These are phyloP conservation scores for Annulohypoxylon maeteangense DNA, from an alignment of 495 filamentous ascomycete species.

Conservation along the genomic window DNA sequence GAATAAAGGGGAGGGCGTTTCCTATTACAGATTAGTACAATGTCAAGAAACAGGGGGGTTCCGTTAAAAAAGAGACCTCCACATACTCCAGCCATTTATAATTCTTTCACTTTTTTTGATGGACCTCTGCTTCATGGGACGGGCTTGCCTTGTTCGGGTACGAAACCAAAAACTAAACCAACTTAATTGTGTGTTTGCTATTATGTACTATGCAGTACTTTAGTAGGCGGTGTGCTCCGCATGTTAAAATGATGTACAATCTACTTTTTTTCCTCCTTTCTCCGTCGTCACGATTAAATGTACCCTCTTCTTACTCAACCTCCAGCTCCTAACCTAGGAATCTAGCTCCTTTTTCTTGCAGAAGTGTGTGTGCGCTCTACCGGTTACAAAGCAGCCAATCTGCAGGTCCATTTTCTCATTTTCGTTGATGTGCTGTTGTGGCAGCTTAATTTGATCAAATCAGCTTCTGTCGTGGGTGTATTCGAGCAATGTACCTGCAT, in stretches of 20 bases:
- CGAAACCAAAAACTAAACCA: conserved; percentile 26
- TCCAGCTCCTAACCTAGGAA: background rate
- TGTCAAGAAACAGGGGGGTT: conserved; percentile 8
- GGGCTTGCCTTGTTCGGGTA: conserved; percentile 32
- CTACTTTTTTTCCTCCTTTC: conserved; percentile 9
- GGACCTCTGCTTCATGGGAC: conserved; percentile 6
- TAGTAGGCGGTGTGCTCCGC: conserved; percentile 8
- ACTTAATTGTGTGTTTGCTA: conserved; percentile 9
- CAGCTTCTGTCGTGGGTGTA: conserved; percentile 28
- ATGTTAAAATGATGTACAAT: background rate
- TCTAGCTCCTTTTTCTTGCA: conserved; percentile 41
- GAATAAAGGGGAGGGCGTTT: conserved; percentile 47
- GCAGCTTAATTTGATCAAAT: conserved; percentile 24
- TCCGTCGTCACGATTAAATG: conserved; percentile 1
- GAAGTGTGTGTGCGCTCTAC: conserved; percentile 25
- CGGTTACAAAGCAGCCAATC: conserved; percentile 20
- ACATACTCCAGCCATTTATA: conserved; percentile 35
- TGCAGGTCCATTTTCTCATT: conserved; percentile 36
- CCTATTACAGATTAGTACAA: conserved; percentile 37
- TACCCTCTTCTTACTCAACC: background rate
- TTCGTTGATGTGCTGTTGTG: conserved; percentile 37
- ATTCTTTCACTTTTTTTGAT: conserved; percentile 22
- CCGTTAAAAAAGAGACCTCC: conserved; percentile 19
- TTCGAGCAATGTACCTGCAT: conserved; percentile 36
- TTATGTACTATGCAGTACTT: conserved; percentile 8